Base-by-base conservation (phyloP, 306 rosid species). In the Macrotyloma uniflorum region DNA sequence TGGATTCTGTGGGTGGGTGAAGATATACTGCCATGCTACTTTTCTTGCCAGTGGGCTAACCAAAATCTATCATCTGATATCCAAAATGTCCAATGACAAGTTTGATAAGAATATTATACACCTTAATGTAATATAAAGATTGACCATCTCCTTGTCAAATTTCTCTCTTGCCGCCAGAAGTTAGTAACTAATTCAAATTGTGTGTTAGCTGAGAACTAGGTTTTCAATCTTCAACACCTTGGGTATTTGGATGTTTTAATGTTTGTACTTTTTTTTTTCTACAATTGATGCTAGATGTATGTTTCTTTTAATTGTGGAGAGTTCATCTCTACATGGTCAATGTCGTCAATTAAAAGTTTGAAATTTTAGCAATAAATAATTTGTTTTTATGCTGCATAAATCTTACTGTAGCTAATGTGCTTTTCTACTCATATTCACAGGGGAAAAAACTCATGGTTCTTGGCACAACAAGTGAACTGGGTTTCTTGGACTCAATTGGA, bases 401-500 rank as follows among this genome's bases (percentile, higher is more conserved):
- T 43, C 53, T 19, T 61, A 28, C 62, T 30, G 43, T 80, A 61
- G 42, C 47, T 69, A 77, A 68, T 71, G 47, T 47, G 18, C 36
- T 43, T 74, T 50, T 85, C 24, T 23, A 22, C 73, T 62, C 36
- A 58, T 76, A 26, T 74, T 78, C 82, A 70, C 87, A 96, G 99
- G 98, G 98, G 30, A 96, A 93, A 86, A 96, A 93, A 74, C 98
- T 96, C 82, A 83, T 93, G 87, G 97, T 93, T 63, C 72, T 96
- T 70, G 97, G 97, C 57, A 96, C 99, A 10, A 93, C 98, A 20
- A 91, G 99, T 85, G 97, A 96, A 86, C 79, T 91, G 67, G 85
- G 77, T 82, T 96, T 96, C 88, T 79, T 96, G 87, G 96, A 93
- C 69, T 86, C 94, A 0, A 75, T 96, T 81, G 97, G 99, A 69